A percentile compares a stretch with the other conserved stretches of the same genome.
Evolutionary conservation across 2,329 filamentous ascomycete genomes (phyloP).

Genomic region (Blastomyces parvus): DNA sequence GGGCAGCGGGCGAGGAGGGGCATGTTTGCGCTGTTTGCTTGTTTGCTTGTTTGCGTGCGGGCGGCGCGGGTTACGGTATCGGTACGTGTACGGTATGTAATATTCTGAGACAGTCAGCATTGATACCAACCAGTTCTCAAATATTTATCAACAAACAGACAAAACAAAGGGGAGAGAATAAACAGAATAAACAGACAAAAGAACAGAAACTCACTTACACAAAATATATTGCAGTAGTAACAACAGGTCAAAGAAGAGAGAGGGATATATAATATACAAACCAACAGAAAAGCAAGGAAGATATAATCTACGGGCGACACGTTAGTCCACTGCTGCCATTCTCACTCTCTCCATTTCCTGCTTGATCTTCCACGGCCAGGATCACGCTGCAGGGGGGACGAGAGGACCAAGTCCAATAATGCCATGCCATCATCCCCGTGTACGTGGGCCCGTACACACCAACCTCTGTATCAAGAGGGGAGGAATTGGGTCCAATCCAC

Average conservation of each 20-base stretch:
- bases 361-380: background rate
- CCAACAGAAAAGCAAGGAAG: background rate
- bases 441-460: too few relatives aligned
- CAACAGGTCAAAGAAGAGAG: background rate
- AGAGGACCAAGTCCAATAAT: too few relatives aligned
- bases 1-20: constrained; percentile 18
- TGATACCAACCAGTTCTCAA: too few relatives aligned
- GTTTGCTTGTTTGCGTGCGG: too few relatives aligned
- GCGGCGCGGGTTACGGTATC: background rate
- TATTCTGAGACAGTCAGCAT: background rate
- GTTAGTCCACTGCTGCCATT: background rate
- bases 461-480: too few relatives aligned
- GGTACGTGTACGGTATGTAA: background rate
- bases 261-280: background rate
- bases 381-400: too few relatives aligned
- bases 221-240: background rate
- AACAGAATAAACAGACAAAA: background rate
- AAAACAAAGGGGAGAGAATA: background rate
- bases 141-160: background rate
- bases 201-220: too few relatives aligned
- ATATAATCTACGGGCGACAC: background rate
- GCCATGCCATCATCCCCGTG: too few relatives aligned
- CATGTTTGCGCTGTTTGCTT: constrained; percentile 14
- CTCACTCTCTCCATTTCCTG: background rate
- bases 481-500: too few relatives aligned